Evolutionary conservation across 371 early-diverging fungal species (phyloP).

Genomic region (Rhizomucor miehei): DNA sequence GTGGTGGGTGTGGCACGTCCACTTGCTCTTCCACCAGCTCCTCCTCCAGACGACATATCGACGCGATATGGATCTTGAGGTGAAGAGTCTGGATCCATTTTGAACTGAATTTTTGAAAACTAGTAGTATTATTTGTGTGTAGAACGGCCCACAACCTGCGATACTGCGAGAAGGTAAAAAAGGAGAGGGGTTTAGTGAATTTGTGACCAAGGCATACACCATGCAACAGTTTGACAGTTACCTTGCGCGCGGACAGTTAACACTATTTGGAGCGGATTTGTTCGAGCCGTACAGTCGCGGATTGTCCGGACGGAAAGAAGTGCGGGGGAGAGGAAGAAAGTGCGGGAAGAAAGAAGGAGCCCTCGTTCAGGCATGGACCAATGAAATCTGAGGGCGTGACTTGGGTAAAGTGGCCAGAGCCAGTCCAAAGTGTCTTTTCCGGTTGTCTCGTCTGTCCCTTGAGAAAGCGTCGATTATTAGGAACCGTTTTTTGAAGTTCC

Average conservation of each 20-base stretch:
- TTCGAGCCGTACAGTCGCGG: background rate
- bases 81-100: constrained; percentile 12
- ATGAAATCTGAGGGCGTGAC: too few relatives aligned
- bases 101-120: background rate
- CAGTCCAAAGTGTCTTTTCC: too few relatives aligned
- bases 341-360: background rate
- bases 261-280: background rate
- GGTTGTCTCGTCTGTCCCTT: too few relatives aligned
- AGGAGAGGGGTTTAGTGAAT: too few relatives aligned
- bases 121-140: background rate
- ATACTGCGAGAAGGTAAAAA: too few relatives aligned
- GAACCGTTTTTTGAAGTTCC: too few relatives aligned
- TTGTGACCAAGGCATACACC: too few relatives aligned
- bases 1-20: background rate
- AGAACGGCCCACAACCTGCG: background rate
- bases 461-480: too few relatives aligned
- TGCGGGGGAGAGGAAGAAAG: background rate
- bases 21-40: constrained; percentile 3
- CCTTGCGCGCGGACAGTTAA: background rate
- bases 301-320: background rate
- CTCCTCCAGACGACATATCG: background rate
- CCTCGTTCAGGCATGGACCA: too few relatives aligned
- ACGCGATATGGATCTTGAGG: constrained; percentile 13
- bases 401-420: too few relatives aligned
- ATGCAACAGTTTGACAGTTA: background rate